phyloP scores from a whole-genome alignment of 1,284 basidiomycete species.

The Pseudozyma tsukubaensis region DNA sequence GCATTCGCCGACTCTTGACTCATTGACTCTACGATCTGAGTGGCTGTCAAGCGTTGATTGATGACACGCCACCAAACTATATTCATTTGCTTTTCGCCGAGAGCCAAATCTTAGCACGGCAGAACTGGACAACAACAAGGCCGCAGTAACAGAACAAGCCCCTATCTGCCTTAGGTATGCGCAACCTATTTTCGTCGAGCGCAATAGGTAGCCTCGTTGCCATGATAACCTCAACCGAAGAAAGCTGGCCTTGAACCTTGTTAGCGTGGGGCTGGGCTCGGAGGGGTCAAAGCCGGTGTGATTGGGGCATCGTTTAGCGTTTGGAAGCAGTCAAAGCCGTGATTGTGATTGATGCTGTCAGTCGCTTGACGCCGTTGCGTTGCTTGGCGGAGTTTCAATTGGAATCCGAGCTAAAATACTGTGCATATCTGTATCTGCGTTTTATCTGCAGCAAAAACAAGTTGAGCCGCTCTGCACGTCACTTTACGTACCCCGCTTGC shows the following conservation, averaged over 20 bases:
- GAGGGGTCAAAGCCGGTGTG: slow-evolving; percentile 19
- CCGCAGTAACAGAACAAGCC: background rate
- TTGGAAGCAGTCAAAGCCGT: too few relatives aligned
- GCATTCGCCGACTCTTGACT: too few relatives aligned
- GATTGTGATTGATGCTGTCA: too few relatives aligned
- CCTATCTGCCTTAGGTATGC: background rate
- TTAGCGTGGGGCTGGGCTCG: slow-evolving; percentile 6
- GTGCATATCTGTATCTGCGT: too few relatives aligned
- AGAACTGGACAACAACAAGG: slow-evolving; percentile 1
- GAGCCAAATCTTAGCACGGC: background rate
- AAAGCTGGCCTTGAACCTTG: slow-evolving; percentile 19
- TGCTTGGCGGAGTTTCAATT: too few relatives aligned
- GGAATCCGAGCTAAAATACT: too few relatives aligned
- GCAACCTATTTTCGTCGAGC: too few relatives aligned
- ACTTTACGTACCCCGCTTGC: background rate
- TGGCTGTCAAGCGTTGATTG: background rate
- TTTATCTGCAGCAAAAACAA: too few relatives aligned
- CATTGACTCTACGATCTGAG: too few relatives aligned
- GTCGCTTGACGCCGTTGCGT: too few relatives aligned
- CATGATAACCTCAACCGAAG: background rate
- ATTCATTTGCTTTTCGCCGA: background rate
- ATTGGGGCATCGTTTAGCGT: too few relatives aligned
- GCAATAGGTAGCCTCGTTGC: background rate
- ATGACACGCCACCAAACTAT: background rate
- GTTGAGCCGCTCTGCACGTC: background rate